Base-by-base conservation (phyloP, 305 asterid genomes). In the Solanum aculeatissimum region DNA sequence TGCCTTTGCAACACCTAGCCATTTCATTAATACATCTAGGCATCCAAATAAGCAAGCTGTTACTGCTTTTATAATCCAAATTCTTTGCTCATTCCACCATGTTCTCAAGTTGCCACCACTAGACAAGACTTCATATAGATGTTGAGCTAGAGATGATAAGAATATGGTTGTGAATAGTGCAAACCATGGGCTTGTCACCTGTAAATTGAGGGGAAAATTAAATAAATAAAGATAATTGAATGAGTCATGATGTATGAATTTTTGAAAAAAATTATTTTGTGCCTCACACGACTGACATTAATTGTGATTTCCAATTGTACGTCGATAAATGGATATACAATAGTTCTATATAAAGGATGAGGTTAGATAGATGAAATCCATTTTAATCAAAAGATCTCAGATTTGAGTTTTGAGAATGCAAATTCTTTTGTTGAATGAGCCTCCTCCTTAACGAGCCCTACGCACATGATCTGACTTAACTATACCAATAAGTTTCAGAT, bases 11-110 rank as follows among this genome's bases (percentile, higher is more conserved):
- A 89, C 18, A 16, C 94, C 95, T 21, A 90, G 2, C 14, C 82
- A 74, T 71, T 90, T 94, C 83, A 92, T 54, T 29, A 91, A 15
- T 13, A 88, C 92, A 21, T 92, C 93, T 15, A 90, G 49, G 87
- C 96, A 92, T 60, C 95, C 94, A 49, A 91, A 91, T 18, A 92
- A 81, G 85, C 94, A 92, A 16, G 94, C 93, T 9, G 94, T 92
- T 79, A 91, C 94, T 5, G 87, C 68, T 71, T 74, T 90, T 77
- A 92, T 91, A 81, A 92, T 29, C 93, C 93, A 92, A 43, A 91
- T 90, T 58, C 94, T 84, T 68, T 92, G 93, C 63, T 92, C 95
- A 54, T 92, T 91, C 95, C 95, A 92, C 88, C 89, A 89, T 40
- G 95, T 91, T 84, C 81, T 72, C 69, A 83, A 57, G 27, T 92